phyloP scores from a whole-genome alignment of 2,329 filamentous ascomycete species.

The Sarocladium kiliense region DNA sequence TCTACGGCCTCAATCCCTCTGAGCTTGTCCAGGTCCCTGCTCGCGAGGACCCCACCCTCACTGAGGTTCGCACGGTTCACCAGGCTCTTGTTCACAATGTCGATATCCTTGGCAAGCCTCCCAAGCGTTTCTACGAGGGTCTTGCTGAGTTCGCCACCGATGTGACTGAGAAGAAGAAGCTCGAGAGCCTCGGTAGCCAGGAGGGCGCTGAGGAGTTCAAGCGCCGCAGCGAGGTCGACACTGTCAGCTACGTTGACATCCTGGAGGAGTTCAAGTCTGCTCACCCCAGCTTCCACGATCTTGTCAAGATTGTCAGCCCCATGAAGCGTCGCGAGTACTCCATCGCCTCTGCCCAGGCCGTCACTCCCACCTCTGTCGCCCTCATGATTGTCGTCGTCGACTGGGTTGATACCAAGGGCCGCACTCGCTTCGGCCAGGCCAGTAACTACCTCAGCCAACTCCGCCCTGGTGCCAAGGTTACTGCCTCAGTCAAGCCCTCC shows the following conservation, averaged over 20 bases:
- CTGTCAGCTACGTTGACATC: conserved; percentile 83
- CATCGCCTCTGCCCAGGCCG: conserved; percentile 96
- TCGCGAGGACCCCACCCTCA: conserved; percentile 65
- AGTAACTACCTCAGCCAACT: conserved; percentile 83
- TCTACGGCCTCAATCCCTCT: conserved; percentile 77
- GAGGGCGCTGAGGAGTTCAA: conserved; percentile 90
- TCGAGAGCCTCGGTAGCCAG: conserved; percentile 69
- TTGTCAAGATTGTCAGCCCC: conserved; percentile 79
- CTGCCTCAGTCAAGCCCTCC: conserved; percentile 92
- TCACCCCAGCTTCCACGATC: conserved; percentile 81
- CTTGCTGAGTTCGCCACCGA: conserved; percentile 83
- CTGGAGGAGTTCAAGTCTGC: conserved; percentile 87
- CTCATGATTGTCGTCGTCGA: conserved; percentile 96
- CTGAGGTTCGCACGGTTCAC: conserved; percentile 88
- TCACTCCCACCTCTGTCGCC: conserved; percentile 82
- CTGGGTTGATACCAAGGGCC: conserved; percentile 86
- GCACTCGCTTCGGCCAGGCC: conserved; percentile 86
- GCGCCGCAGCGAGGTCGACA: conserved; percentile 84
- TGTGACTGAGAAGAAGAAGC: conserved; percentile 73
- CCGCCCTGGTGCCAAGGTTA: conserved; percentile 70
- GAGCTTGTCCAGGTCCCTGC: conserved; percentile 89
- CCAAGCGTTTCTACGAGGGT: conserved; percentile 95
- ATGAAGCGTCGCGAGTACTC: conserved; percentile 98
- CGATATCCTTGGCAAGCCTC: conserved; percentile 93
- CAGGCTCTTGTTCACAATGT: conserved; percentile 89